Evolutionary conservation across 805 yeast species (phyloP).

Genomic region (Saccharomycopsis schoenii): DNA sequence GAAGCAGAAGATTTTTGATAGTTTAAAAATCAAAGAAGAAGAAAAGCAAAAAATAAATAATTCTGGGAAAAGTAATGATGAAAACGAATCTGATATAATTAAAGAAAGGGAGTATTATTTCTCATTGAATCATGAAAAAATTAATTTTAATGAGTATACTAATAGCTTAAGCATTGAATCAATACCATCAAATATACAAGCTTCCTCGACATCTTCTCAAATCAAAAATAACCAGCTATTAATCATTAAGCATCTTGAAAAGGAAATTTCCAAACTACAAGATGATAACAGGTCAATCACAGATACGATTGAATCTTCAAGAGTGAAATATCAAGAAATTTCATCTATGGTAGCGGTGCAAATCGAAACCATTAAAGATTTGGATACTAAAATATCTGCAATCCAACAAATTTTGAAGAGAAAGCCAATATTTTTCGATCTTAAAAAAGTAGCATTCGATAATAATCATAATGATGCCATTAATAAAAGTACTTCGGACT

Average conservation of each 20-base stretch:
- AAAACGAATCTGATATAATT: background rate
- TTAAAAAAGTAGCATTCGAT: conserved; percentile 7
- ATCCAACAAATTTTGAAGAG: conserved; percentile 7
- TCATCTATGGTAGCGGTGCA: conserved; percentile 23
- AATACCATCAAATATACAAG: background rate
- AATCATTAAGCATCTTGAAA: conserved; percentile 36
- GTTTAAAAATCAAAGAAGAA: background rate
- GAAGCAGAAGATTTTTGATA: background rate
- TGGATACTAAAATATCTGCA: conserved; percentile 6
- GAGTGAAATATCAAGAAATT: conserved; percentile 34
- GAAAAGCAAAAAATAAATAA: background rate
- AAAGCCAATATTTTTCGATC: conserved; percentile 1
- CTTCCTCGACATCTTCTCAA: background rate
- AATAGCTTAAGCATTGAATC: background rate
- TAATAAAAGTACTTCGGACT: background rate
- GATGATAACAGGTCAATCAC: conserved; percentile 7
- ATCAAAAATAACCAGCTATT: background rate
- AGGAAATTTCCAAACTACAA: conserved; percentile 42
- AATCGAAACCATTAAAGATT: conserved; percentile 2
- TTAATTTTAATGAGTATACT: background rate
- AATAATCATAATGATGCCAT: background rate
- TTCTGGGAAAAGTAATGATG: background rate
- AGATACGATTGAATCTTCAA: conserved; percentile 24
- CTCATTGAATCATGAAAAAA: background rate
- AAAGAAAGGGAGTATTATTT: background rate